Evolutionary conservation across 2,329 filamentous ascomycete genomes (phyloP), one percentile per base, ranked within the genome.

Genomic region (Trichoderma oligosporum): DNA sequence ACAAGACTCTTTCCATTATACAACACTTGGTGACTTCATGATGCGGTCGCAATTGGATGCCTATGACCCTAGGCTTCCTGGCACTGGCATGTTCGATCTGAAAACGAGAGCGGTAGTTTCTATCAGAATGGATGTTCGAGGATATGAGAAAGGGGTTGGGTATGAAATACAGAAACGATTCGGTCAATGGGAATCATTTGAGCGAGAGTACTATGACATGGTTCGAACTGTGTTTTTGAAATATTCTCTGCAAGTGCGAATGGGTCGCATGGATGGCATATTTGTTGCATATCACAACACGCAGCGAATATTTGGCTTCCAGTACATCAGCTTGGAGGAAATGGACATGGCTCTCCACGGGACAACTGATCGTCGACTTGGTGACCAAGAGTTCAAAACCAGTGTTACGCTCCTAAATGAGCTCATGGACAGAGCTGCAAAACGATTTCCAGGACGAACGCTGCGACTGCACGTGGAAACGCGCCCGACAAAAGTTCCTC

Each of bases 191-290:
- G 88, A 96, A 70, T 97, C 93, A 0, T 99, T 87, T 70, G 94
- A 99, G 74, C 85, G 92, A 58, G 95, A 99, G 67, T 97, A 94
- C 71, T 96, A 87, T 70, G 94, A 99, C 71, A 95, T 99, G 91
- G 93, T 96, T 59, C 83, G 95, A 53, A 84, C 92, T 1, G 94
- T 93, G 0, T 93, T 99, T 74, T 77, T 99, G 56, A 99, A 99
- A 68, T 99, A 99, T 71, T 96, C 92, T 8, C 78, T 99, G 27
- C 94, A 99, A 73, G 95, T 93, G 25, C 89, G 94, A 42, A 95
- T 99, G 84, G 94, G 95, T 16, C 86, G 92, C 48, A 99, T 99
- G 95, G 93, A 99, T 68, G 94, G 94, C 54, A 97, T 97, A 48
- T 99, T 97, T 68, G 89, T 97, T 20, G 94, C 94, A 2, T 99